Evolutionary conservation across 1,284 basidiomycete species (phyloP).

Genomic region (Fomitopsis pinicola): DNA sequence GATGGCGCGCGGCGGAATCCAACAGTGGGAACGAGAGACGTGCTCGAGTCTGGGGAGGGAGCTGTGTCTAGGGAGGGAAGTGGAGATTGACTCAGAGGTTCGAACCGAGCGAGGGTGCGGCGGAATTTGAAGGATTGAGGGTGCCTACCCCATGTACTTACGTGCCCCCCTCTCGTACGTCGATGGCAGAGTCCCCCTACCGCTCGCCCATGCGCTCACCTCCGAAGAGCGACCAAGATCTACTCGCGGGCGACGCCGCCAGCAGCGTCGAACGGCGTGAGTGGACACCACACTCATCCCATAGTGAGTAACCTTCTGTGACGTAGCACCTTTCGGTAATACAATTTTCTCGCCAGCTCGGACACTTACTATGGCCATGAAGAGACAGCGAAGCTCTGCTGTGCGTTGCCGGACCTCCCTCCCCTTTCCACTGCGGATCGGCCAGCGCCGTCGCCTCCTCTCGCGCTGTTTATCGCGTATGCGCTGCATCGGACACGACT

Average conservation of each 20-base stretch:
- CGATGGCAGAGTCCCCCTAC: slow-evolving; percentile 16
- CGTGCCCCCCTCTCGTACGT: too few relatives aligned
- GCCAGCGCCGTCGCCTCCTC: slow-evolving; percentile 47
- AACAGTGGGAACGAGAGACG: too few relatives aligned
- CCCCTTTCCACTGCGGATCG: slow-evolving; percentile 29
- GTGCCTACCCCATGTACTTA: too few relatives aligned
- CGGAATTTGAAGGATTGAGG: too few relatives aligned
- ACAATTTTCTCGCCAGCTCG: slow-evolving; percentile 25
- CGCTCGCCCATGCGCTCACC: slow-evolving; percentile 34
- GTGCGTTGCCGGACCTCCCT: slow-evolving; percentile 64
- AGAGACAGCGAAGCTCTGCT: slow-evolving; percentile 57
- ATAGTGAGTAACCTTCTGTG: slow-evolving; percentile 11
- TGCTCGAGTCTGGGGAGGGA: too few relatives aligned
- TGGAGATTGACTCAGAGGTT: too few relatives aligned
- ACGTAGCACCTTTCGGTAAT: background rate
- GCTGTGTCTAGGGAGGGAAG: too few relatives aligned
- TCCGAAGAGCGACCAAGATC: slow-evolving; percentile 22
- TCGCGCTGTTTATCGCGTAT: slow-evolving; percentile 86
- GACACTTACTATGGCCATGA: slow-evolving; percentile 85
- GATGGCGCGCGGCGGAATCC: too few relatives aligned
- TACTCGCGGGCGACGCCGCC: slow-evolving; percentile 12
- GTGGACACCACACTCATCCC: slow-evolving; percentile 14
- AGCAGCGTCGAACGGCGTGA: background rate
- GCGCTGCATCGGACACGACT: slow-evolving; percentile 87
- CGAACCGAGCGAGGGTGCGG: too few relatives aligned